Conservation (phyloP, 192 early-diverging fungal species). For the Entomortierella lignicola region DNA sequence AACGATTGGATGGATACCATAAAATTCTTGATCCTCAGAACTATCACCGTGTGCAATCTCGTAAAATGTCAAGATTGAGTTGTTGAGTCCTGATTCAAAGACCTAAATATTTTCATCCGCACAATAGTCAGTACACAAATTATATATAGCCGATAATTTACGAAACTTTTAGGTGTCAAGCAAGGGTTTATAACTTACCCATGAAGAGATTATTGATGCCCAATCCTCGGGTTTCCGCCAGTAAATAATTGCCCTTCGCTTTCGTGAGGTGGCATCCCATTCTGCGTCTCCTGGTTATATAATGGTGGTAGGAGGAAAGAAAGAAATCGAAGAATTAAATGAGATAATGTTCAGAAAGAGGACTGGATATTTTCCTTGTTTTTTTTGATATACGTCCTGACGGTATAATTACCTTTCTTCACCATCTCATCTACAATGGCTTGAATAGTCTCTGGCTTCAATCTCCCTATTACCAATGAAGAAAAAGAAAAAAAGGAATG, state of each 20-base stretch:
- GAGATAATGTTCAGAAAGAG: too few species aligned
- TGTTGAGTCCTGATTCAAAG: conserved; percentile 76
- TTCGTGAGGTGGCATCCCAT: conserved; percentile 62
- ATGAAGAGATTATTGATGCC: conserved; percentile 83
- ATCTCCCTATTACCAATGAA: conserved; percentile 65
- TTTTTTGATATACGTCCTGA: too few species aligned
- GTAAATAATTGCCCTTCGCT: conserved; percentile 73
- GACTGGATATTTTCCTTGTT: too few species aligned
- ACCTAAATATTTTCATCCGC: conserved; percentile 53
- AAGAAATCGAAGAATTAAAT: too few species aligned
- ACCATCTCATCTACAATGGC: conserved; percentile 82
- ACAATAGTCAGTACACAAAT: too few species aligned
- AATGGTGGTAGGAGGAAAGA: too few species aligned
- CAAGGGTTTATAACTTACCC: conserved; percentile 67
- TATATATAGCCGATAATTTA: too few species aligned
- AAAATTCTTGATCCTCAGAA: conserved; percentile 84
- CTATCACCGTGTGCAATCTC: conserved; percentile 90
- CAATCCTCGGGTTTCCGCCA: conserved; percentile 95
- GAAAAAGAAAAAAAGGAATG: too few species aligned
- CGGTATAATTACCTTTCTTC: conserved; percentile 70
- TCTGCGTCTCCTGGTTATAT: conserved; percentile 70
- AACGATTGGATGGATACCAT: conserved; percentile 74
- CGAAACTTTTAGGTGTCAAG: too few species aligned
- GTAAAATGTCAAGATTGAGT: conserved; percentile 87
- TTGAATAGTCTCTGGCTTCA: conserved; percentile 73